phyloP scores from a whole-genome alignment of 2,329 filamentous ascomycete genomes.

The Nemania serpens region DNA sequence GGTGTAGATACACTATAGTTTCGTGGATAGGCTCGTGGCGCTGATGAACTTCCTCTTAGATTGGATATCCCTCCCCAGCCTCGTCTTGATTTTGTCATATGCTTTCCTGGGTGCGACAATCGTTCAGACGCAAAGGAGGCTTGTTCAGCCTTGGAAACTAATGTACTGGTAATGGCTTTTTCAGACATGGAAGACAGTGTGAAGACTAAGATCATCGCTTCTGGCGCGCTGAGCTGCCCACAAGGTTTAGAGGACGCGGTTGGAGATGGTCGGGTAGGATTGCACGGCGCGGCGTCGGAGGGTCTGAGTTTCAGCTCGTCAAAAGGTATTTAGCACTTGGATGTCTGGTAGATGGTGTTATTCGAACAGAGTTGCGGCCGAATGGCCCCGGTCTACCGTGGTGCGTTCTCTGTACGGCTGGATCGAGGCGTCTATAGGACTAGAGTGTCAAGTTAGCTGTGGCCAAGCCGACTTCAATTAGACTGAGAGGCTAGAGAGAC shows the following conservation, averaged over 20 bases:
- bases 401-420: too few species aligned
- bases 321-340: neutral
- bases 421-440: too few species aligned
- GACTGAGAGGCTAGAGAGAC: too few species aligned
- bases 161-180: neutral
- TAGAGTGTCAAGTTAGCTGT: too few species aligned
- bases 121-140: neutral
- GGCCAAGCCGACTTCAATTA: too few species aligned
- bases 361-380: neutral
- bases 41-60: neutral
- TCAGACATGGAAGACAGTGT: neutral
- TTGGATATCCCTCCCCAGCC: neutral
- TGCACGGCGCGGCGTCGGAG: neutral
- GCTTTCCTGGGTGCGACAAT: neutral
- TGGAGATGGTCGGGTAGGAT: neutral
- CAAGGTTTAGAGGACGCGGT: neutral
- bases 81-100: conserved; percentile 6
- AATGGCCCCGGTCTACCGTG: too few species aligned
- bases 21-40: neutral
- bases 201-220: neutral
- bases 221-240: neutral
- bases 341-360: neutral
- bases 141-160: conserved; percentile 1
- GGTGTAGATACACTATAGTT: neutral
- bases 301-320: neutral